Conservation (phyloP, 108 stramenopile species). For the Fistulifera solaris region DNA sequence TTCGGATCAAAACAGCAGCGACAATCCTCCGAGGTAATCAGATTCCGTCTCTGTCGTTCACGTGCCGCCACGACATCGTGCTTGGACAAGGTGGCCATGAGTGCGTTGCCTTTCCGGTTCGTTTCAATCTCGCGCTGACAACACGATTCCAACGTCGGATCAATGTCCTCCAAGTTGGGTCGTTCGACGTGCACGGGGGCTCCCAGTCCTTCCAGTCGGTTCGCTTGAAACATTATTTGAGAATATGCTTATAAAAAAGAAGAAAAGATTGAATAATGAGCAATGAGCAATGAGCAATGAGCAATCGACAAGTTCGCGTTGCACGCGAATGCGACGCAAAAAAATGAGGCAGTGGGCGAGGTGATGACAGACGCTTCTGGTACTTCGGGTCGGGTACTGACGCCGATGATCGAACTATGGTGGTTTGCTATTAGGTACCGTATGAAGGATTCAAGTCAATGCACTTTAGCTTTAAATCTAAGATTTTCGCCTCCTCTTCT, state of each 20-base stretch:
- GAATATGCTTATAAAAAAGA: background rate
- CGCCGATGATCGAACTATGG: too few relatives aligned
- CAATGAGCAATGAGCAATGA: too few relatives aligned
- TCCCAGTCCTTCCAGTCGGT: conserved; percentile 52
- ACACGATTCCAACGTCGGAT: conserved; percentile 71
- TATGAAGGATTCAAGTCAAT: too few relatives aligned
- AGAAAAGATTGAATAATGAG: background rate
- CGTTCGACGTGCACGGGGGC: conserved; percentile 43
- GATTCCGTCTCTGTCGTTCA: conserved; percentile 56
- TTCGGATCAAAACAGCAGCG: conserved; percentile 79
- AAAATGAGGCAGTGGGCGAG: too few relatives aligned
- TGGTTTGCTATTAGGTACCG: too few relatives aligned
- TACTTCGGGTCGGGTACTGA: too few relatives aligned
- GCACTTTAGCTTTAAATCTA: too few relatives aligned
- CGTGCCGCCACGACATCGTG: conserved; percentile 66
- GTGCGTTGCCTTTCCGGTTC: conserved; percentile 46
- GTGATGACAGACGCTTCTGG: too few relatives aligned
- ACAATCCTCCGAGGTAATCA: conserved; percentile 52
- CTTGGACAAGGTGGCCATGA: conserved; percentile 42
- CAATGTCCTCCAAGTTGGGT: conserved; percentile 23
- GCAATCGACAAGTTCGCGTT: too few relatives aligned
- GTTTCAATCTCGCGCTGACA: conserved; percentile 71
- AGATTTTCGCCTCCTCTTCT: conserved; percentile 72
- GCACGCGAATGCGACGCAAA: too few relatives aligned
- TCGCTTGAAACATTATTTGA: background rate